Evolutionary conservation across 2,329 filamentous ascomycete genomes (phyloP), one percentile per base, ranked within the genome.

Genomic region (Elsinoe necatrix): DNA sequence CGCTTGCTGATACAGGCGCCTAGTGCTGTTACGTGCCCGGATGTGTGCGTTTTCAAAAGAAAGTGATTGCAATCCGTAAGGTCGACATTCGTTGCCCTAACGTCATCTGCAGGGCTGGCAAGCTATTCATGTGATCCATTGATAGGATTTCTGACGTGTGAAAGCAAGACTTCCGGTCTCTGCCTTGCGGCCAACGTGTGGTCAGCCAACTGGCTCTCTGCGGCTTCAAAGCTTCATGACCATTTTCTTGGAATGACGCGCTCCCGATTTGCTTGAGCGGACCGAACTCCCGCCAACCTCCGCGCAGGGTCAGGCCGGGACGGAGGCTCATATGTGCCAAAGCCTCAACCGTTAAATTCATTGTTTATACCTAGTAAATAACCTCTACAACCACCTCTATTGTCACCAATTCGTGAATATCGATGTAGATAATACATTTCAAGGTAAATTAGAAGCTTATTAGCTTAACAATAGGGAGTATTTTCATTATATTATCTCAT

Each of bases 201-300:
- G 48, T 52, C 48, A 52, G 48, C 48, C 31, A 43, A 43, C 39
- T 43, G 39, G 39, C 16, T 43, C 21, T 20, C 20, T 23, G 39
- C 39, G 34, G 39, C 39, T 43, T 43, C 39, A 43, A 3, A 14
- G 39, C 39, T 52, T 18, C 12, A 52, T 25, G 48, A 39, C 34
- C 25, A 50, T 34, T 50, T 52, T 37, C 48, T 39, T 35, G 20
- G 12, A 21, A 52, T 52, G 31, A 52, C 48, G 48, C 31, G 48
- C 48, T 20, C 6, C n/a, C 3, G 16, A 48, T 16, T 14, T 37
- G 48, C 48, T 39, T 37, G 29, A n/a, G 31, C 48, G 25, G 48
- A 12, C 31, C 48, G 31, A 18, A 16, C 16, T n/a, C n/a, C 47
- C 48, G 34, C 48, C 48, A 31, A 39, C 31, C 6, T 52, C 48